Evolutionary conservation across 2,329 filamentous ascomycete species (phyloP), one percentile per base, ranked within the genome.

Genomic region (Arthrobotrys entomopaga): DNA sequence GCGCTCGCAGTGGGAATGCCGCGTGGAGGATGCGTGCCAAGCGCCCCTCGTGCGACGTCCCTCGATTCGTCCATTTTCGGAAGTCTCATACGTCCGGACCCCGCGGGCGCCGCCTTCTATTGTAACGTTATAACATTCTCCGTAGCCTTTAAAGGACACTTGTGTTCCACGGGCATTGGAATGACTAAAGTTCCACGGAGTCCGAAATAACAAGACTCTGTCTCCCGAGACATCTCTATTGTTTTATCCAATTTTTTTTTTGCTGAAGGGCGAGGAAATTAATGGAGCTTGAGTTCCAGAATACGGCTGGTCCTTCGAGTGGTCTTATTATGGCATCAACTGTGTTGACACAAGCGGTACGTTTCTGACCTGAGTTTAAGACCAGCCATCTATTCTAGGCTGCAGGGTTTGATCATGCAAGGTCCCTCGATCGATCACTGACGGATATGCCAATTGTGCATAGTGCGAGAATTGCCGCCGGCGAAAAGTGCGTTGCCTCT

Each of bases 381-480:
- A n/a, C n/a, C n/a, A n/a, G n/a, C n/a, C n/a, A n/a, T 13, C 20
- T 43, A 53, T 52, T 22, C 56, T 38, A 60, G 10, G 10, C 29
- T 69, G 65, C 65, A 69, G 48, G 24, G 65, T 69, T 69, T 69
- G 65, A 69, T 53, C 56, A 24, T 56, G 52, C 46, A 63, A 48
- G 49, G 34, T 42, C 43, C 58, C 46, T 61, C 40, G 46, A 13
- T 70, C 11, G 46, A 50, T 65, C 19, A 40, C 50, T 59, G 29
- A 29, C 22, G n/a, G 20, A 26, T 10, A 48, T 13, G 19, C 20
- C 20, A 24, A 29, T 6, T 43, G 15, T 34, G 63, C 19, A 57
- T 52, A 74, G 70, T 74, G 70, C 58, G 70, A 74, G 63, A 74
- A 74, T 24, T 74, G 70, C 46, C 52, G 70, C 24, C 70, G 70